phyloP scores from a whole-genome alignment of 371 early-diverging fungal species.

The Basidiobolus meristosporus region DNA sequence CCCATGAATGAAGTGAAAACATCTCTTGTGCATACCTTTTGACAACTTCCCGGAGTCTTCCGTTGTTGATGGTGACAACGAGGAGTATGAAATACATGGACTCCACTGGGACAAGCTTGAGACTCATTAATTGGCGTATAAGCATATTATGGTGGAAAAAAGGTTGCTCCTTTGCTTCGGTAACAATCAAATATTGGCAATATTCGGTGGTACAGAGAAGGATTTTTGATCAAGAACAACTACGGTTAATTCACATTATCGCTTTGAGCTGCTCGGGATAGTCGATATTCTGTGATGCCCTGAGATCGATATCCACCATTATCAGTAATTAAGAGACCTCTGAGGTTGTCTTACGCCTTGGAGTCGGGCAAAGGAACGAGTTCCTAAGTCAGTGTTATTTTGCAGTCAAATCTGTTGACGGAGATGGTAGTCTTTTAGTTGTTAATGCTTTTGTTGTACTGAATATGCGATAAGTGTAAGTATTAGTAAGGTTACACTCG shows the following conservation, averaged over 20 bases:
- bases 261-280: slow-evolving; percentile 46
- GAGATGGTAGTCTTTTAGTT: slow-evolving; percentile 30
- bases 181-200: slow-evolving; percentile 60
- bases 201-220: slow-evolving; percentile 8
- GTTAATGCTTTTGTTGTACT: slow-evolving; percentile 4
- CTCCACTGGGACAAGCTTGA: slow-evolving; percentile 92
- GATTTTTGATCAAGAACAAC: slow-evolving; percentile 7
- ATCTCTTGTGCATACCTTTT: slow-evolving; percentile 29
- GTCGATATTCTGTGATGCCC: slow-evolving; percentile 72
- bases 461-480: too few relatives aligned
- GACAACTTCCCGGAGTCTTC: slow-evolving; percentile 56
- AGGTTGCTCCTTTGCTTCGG: slow-evolving; percentile 59
- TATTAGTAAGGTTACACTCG: too few relatives aligned
- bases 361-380: slow-evolving; percentile 47
- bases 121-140: slow-evolving; percentile 87
- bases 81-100: slow-evolving; percentile 81
- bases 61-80: slow-evolving; percentile 72
- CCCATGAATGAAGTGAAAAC: slow-evolving; percentile 53
- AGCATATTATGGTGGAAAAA: slow-evolving; percentile 29
- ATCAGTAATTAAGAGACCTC: not conserved
- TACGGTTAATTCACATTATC: slow-evolving; percentile 15
- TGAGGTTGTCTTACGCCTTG: slow-evolving; percentile 14
- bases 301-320: slow-evolving; percentile 70
- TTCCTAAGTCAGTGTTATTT: slow-evolving; percentile 78
- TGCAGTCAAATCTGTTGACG: slow-evolving; percentile 88